These are phyloP conservation scores for Thermomucor indicae-seudaticae DNA, from an alignment of 371 early-diverging fungal genomes.

Conservation along the genomic window DNA sequence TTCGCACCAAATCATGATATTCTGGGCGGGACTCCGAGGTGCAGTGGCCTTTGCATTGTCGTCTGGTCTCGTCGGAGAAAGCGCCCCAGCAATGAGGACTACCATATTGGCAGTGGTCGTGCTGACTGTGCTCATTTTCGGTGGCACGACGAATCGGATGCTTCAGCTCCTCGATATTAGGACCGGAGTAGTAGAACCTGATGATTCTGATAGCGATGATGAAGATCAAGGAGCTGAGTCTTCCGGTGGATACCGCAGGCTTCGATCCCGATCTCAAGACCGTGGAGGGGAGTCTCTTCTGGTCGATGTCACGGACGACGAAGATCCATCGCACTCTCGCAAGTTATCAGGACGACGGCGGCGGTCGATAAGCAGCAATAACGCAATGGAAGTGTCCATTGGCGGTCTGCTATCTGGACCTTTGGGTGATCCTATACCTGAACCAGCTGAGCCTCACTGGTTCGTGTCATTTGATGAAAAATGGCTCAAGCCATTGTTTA, in stretches of 20 bases:
- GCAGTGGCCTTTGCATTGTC: constrained; percentile 95
- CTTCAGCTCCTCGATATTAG: constrained; percentile 72
- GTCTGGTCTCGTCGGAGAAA: constrained; percentile 71
- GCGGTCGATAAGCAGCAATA: constrained; percentile 11
- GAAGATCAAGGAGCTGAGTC: constrained; percentile 48
- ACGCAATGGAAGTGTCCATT: constrained; percentile 33
- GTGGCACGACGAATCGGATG: constrained; percentile 82
- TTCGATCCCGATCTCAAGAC: constrained; percentile 14
- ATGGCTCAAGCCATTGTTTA: constrained; percentile 78
- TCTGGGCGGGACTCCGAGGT: constrained; percentile 94
- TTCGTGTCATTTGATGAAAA: constrained; percentile 80
- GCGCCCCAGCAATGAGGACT: constrained; percentile 71
- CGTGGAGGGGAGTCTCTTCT: constrained; percentile 11
- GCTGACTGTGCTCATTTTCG: constrained; percentile 82
- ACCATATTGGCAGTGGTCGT: constrained; percentile 91
- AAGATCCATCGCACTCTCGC: constrained; percentile 4
- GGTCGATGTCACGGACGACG: constrained; percentile 16
- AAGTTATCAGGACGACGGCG: constrained; percentile 12
- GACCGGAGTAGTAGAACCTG: constrained; percentile 67
- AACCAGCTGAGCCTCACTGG: constrained; percentile 68
- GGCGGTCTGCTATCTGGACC: constrained; percentile 43
- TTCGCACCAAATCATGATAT: constrained; percentile 89
- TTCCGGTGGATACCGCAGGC: constrained; percentile 6
- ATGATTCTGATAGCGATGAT: constrained; percentile 50
- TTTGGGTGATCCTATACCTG: constrained; percentile 48